Evolutionary conservation across 306 rosid species (phyloP), one percentile per base, ranked within the genome.

Genomic region (Fragaria nilgerrensis): DNA sequence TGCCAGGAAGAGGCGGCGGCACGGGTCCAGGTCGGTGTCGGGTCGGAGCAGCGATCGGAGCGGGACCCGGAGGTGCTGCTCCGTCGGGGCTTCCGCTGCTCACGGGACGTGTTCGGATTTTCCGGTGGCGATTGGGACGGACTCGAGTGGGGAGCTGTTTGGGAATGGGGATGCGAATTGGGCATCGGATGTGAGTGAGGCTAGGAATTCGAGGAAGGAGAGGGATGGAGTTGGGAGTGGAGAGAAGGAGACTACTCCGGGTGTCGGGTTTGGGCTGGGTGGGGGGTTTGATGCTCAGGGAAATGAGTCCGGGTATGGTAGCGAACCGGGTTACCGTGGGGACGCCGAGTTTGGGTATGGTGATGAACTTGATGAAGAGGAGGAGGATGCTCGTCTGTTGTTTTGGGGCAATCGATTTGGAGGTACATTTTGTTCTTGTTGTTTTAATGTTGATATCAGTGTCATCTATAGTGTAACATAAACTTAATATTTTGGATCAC

Each of bases 271-370:
- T 82, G 92, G 90, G 75, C 82, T 83, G 9, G 59, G 72, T 68
- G 97, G 99, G 52, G 86, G 90, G 58, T 75, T 85, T 68, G 98
- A 96, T 62, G 86, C 81, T 25, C 96, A 87, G 75, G 97, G 91
- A 47, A 89, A 86, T 6, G 98, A 95, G 74, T 90, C 97, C 8
- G 99, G 99, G 0, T 95, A 96, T 62, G 99, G 99, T 9, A 96
- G 99, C 39, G 99, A 96, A 85, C 99, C 98, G 4, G 99, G 99
- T n/a, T 92, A 96, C 76, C 96, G 97, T 17, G 98, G 98, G 1
- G 99, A 96, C n/a, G 99, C 96, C 0, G 99, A 96, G 80, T 90
- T 95, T 45, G 99, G 97, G 6, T 96, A 96, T 53, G 98, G 99
- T 1, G 99, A 96, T 78, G 97, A 95, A 83, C 82, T 84, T 63